A percentile compares a stretch with the other conserved stretches of the same genome.
Conservation (phyloP, 1,284 basidiomycete genomes). For the Cutaneotrichosporon arboriforme region DNA sequence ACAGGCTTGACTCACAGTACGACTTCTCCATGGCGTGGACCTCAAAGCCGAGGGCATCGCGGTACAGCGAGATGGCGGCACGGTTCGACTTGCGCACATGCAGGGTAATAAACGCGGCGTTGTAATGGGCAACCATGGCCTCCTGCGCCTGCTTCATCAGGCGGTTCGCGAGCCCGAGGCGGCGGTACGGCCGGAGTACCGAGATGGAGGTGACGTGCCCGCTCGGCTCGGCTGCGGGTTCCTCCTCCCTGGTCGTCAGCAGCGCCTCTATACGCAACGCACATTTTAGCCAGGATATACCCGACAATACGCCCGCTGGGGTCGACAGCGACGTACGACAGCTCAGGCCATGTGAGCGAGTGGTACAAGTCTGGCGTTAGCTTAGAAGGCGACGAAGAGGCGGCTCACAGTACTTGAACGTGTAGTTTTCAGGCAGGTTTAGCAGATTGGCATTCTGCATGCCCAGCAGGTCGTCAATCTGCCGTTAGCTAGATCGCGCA, state of each 20-base stretch:
- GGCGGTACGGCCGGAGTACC: slow-evolving; percentile 74
- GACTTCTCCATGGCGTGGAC: slow-evolving; percentile 68
- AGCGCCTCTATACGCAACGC: slow-evolving; percentile 18
- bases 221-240: slow-evolving; percentile 57
- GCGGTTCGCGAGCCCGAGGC: slow-evolving; percentile 78
- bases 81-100: slow-evolving; percentile 84
- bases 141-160: slow-evolving; percentile 82
- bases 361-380: slow-evolving; percentile 71
- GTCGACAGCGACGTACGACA: slow-evolving; percentile 92
- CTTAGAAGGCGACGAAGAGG: neutral
- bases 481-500: neutral
- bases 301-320: slow-evolving; percentile 83
- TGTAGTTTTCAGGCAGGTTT: slow-evolving; percentile 82
- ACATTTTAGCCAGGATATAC: slow-evolving; percentile 94
- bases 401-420: slow-evolving; percentile 74
- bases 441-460: slow-evolving; percentile 90
- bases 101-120: slow-evolving; percentile 68
- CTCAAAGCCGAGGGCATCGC: slow-evolving; percentile 74
- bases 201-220: slow-evolving; percentile 91
- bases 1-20: slow-evolving; percentile 84
- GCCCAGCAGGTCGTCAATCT: slow-evolving; percentile 63
- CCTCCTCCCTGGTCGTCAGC: slow-evolving; percentile 60
- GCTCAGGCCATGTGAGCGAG: slow-evolving; percentile 82
- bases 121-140: slow-evolving; percentile 77
- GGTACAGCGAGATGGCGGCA: slow-evolving; percentile 75